phyloP scores from a whole-genome alignment of 371 early-diverging fungal genomes.

The Cokeromyces recurvatus region DNA sequence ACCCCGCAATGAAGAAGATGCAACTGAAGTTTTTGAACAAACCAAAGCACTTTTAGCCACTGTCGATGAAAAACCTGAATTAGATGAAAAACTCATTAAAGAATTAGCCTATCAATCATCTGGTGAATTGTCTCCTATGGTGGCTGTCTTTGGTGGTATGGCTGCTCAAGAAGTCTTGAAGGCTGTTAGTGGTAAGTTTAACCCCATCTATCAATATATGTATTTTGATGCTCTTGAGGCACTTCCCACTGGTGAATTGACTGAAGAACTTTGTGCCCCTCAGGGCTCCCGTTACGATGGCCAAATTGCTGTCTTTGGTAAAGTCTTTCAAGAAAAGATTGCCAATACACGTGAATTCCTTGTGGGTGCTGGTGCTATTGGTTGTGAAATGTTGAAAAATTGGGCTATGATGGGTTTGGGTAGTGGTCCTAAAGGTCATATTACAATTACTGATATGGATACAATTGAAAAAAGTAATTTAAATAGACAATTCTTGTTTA shows the following conservation, averaged over 20 bases:
- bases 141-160: slow-evolving; percentile 97
- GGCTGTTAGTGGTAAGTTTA: slow-evolving; percentile 93
- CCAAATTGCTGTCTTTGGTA: slow-evolving; percentile 95
- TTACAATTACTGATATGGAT: slow-evolving; percentile 99
- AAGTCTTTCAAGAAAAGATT: slow-evolving; percentile 85
- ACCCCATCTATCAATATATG: slow-evolving; percentile 94
- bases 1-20: slow-evolving; percentile 64
- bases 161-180: slow-evolving; percentile 99
- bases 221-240: slow-evolving; percentile 99
- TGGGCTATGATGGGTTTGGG: slow-evolving; percentile 99
- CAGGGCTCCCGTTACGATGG: slow-evolving; percentile 89
- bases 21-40: slow-evolving; percentile 54
- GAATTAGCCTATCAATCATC: slow-evolving; percentile 83
- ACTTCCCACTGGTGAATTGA: slow-evolving; percentile 65
- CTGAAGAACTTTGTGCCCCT: slow-evolving; percentile 75
- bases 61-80: slow-evolving; percentile 61
- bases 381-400: slow-evolving; percentile 99
- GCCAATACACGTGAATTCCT: slow-evolving; percentile 90
- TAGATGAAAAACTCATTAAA: slow-evolving; percentile 85
- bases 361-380: slow-evolving; percentile 99
- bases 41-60: slow-evolving; percentile 49
- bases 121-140: slow-evolving; percentile 96
- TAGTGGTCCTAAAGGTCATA: slow-evolving; percentile 75
- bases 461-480: slow-evolving; percentile 97
- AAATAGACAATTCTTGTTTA: slow-evolving; percentile 98